Evolutionary conservation across 2,329 filamentous ascomycete genomes (phyloP).

Genomic region (Talaromyces sp.): DNA sequence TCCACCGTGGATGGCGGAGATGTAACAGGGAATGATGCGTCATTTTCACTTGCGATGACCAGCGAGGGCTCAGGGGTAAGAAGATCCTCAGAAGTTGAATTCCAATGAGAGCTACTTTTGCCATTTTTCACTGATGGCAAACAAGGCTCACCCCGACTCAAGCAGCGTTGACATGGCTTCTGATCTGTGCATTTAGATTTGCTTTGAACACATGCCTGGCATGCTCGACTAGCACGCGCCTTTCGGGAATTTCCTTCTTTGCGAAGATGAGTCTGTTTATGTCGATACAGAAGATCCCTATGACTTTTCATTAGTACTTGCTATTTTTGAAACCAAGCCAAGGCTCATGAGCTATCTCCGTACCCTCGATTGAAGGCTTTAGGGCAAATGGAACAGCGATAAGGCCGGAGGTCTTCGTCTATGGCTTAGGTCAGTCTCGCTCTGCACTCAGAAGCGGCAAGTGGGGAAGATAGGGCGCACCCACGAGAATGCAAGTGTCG

Average conservation of each 20-base stretch:
- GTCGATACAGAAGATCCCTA: background rate
- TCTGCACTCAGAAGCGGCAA: background rate
- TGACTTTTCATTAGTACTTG: too few relatives aligned
- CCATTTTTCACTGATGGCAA: background rate
- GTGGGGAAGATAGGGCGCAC: background rate
- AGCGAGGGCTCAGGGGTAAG: too few relatives aligned
- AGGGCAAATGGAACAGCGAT: background rate
- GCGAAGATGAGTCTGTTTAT: conserved; percentile 1
- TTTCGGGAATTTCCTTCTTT: background rate
- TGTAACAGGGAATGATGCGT: too few relatives aligned
- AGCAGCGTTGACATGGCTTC: conserved; percentile 1
- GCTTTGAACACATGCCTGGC: conserved; percentile 2
- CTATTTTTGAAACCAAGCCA: too few relatives aligned
- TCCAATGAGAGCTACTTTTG: background rate
- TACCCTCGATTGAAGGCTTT: conserved; percentile 2
- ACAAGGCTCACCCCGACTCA: conserved; percentile 2
- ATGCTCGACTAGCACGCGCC: background rate
- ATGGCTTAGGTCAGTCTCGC: background rate
- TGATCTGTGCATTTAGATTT: conserved; percentile 1
- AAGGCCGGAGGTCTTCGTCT: conserved; percentile 1
- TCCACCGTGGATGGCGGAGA: too few relatives aligned
- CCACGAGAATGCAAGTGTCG: background rate
- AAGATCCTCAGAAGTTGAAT: background rate
- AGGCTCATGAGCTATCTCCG: too few relatives aligned
- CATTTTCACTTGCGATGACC: too few relatives aligned